Evolutionary conservation across 2,329 filamentous ascomycete genomes (phyloP).

Genomic region (Cercospora sp.): DNA sequence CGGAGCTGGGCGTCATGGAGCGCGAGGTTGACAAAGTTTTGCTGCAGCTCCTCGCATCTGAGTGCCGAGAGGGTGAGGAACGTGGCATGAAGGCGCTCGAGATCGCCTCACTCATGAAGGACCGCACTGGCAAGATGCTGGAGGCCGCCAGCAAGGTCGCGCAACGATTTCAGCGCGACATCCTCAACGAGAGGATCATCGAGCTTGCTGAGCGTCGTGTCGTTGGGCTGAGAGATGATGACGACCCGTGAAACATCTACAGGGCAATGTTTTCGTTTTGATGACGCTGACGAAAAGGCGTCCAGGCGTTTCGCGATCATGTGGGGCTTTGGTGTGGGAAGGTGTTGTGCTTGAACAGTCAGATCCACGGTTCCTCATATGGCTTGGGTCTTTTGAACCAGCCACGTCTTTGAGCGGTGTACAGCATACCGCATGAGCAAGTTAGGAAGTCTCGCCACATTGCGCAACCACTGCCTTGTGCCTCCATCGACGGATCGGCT

Average conservation of each 20-base stretch:
- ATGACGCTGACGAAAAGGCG: neutral
- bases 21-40: slow-evolving; percentile 87
- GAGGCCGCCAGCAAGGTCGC: slow-evolving; percentile 90
- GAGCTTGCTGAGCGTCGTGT: slow-evolving; percentile 74
- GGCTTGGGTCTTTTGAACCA: slow-evolving; percentile 10
- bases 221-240: slow-evolving; percentile 62
- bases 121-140: slow-evolving; percentile 83
- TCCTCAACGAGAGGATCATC: slow-evolving; percentile 87
- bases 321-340: neutral
- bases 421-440: neutral
- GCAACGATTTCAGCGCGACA: slow-evolving; percentile 73
- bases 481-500: neutral
- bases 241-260: slow-evolving; percentile 30
- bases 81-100: slow-evolving; percentile 93
- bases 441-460: neutral
- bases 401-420: slow-evolving; percentile 1
- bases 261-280: neutral
- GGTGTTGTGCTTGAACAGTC: neutral
- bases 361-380: neutral
- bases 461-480: neutral
- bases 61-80: slow-evolving; percentile 91
- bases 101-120: slow-evolving; percentile 80
- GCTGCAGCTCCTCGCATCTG: slow-evolving; percentile 81
- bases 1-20: slow-evolving; percentile 69
- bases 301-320: neutral